Base-by-base conservation (phyloP, 257 asterid genomes). In the Fraxinus pennsylvanica region DNA sequence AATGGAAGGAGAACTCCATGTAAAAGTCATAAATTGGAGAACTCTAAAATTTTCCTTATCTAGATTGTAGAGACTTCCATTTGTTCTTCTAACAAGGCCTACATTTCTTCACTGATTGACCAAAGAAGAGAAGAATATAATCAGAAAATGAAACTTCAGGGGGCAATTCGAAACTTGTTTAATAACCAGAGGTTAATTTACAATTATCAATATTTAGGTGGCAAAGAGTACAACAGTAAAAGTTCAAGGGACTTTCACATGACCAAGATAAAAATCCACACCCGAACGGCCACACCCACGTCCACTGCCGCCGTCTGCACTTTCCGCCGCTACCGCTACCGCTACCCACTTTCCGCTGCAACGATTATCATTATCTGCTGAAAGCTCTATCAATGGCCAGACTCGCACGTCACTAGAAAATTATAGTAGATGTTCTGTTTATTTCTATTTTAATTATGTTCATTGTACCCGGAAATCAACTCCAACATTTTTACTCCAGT, bases 391-490 rank as follows among this genome's bases (percentile, higher is more conserved):
- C 9, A 6, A 9, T 4, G 5, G 27, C 9, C 35, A 63, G 67
- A 59, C 4, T 59, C 30, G 13, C 32, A 8, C 32, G 27, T 59
- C 10, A 30, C 22, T 8, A n/a, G 12, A 30, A 0, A 59, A 59
- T 3, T 8, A 35, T 39, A 43, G 25, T 75, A 25, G 10, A 65
- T 74, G 41, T 39, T 43, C 4, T 21, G 9, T 6, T 38, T 25
- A n/a, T 38, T 73, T 73, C 76, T 29, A 32, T 74, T 77, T 32
- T 38, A 57, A 74, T 61, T 41, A 91, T 91, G 96, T 76, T 78
- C 66, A 6, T 73, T n/a, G 81, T 76, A 50, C 79, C 73, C 59
- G 68, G 88, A 80, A 83, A 52, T 69, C 80, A 67, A 50, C 65
- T 84, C 50, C 85, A 75, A 32, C 74, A 14, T 43, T 41, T 79